Evolutionary conservation across 2,329 filamentous ascomycete genomes (phyloP).

Genomic region (Ophiostoma himal-ulmi): DNA sequence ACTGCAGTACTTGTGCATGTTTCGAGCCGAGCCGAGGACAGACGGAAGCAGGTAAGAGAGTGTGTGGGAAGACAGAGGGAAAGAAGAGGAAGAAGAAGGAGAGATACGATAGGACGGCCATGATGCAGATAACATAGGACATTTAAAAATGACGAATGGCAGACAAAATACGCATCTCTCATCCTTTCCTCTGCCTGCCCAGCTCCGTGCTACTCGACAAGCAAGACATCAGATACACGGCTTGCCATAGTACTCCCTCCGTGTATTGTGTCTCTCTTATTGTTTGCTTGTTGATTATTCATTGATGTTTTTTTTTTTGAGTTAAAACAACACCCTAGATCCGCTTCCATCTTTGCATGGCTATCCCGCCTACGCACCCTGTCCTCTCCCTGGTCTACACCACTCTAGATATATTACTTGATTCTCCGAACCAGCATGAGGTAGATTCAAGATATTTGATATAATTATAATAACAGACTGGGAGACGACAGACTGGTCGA

Average conservation of each 20-base stretch:
- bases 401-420: not conserved
- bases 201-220: constrained; percentile 4
- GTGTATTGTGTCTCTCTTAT: not conserved
- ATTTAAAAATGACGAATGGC: not conserved
- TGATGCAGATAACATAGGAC: not conserved
- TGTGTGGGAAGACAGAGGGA: not conserved
- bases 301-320: not conserved
- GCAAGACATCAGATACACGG: constrained; percentile 20
- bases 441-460: not conserved
- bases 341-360: not conserved
- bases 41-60: not conserved
- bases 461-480: too few species aligned
- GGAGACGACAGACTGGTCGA: not conserved
- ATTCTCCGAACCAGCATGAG: not conserved
- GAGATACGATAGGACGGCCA: not conserved
- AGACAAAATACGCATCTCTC: not conserved
- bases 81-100: not conserved
- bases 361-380: not conserved
- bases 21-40: not conserved
- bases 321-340: not conserved
- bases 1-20: not conserved
- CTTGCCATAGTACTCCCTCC: constrained; percentile 5
- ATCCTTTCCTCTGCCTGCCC: not conserved
- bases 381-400: not conserved
- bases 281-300: not conserved